Conservation (phyloP, 768 basidiomycete genomes). For the Boletus coccyginus region DNA sequence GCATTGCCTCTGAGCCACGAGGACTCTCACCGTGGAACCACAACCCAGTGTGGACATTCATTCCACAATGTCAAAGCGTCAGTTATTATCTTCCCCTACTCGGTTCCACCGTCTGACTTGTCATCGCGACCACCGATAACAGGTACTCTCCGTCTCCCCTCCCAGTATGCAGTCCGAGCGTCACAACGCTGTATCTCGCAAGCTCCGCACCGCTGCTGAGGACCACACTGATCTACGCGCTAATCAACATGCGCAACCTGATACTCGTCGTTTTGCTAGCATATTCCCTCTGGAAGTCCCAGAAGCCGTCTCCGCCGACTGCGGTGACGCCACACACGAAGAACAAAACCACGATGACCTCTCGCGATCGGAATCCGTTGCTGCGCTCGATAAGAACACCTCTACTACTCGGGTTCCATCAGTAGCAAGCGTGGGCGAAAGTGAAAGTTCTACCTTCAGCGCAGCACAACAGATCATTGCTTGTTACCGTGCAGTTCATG, state of each 20-base stretch:
- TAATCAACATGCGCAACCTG: not conserved
- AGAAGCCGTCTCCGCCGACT: slow-evolving; percentile 2
- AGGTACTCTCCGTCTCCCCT: not conserved
- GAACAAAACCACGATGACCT: slow-evolving; percentile 9
- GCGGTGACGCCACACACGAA: slow-evolving; percentile 9
- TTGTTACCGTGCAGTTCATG: slow-evolving; percentile 17
- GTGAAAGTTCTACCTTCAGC: slow-evolving; percentile 10
- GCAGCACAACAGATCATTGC: slow-evolving; percentile 23
- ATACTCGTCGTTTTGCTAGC: slow-evolving; percentile 29
- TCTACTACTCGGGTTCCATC: not conserved
- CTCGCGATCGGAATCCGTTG: slow-evolving; percentile 13
- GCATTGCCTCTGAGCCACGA: slow-evolving; percentile 18
- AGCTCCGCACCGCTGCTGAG: slow-evolving; percentile 1
- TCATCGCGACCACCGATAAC: slow-evolving; percentile 4
- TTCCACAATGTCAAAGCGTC: slow-evolving; percentile 26
- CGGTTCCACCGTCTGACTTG: not conserved
- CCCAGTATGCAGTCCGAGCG: slow-evolving; percentile 10
- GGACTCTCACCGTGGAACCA: slow-evolving; percentile 14
- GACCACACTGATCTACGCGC: not conserved
- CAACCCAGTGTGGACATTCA: slow-evolving; percentile 20
- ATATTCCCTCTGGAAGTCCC: slow-evolving; percentile 18
- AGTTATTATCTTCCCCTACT: slow-evolving; percentile 3
- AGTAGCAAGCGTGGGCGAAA: not conserved
- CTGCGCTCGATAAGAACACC: not conserved
- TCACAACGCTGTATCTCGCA: slow-evolving; percentile 1